These are phyloP conservation scores for Arabidopsis thaliana DNA, from an alignment of 345 rosid species.

Conservation along the genomic window TAIR10.1 NC_003075.7:16038001-16038500, in stretches of 20 bases:
- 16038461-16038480: slow-evolving; percentile 4
- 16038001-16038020: slow-evolving; percentile 26
- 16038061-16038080: slow-evolving; percentile 32
- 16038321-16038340: background rate
- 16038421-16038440: background rate
- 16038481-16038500: background rate
- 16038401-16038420: background rate
- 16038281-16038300: background rate
- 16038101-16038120: slow-evolving; percentile 26
- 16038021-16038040: slow-evolving; percentile 40
- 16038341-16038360: background rate
- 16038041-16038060: slow-evolving; percentile 23
- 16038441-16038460: slow-evolving; percentile 8
- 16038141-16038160: background rate
- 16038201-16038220: background rate
- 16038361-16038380: background rate
- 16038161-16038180: slow-evolving; percentile 25
- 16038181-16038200: background rate
- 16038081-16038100: slow-evolving; percentile 29
- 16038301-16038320: background rate
- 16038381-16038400: background rate
- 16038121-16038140: slow-evolving; percentile 7
- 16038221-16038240: background rate
- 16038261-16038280: background rate
- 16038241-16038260: background rate